Evolutionary conservation across 2,329 filamentous ascomycete genomes (phyloP).

Genomic region (Ophiostoma tasmaniense): DNA sequence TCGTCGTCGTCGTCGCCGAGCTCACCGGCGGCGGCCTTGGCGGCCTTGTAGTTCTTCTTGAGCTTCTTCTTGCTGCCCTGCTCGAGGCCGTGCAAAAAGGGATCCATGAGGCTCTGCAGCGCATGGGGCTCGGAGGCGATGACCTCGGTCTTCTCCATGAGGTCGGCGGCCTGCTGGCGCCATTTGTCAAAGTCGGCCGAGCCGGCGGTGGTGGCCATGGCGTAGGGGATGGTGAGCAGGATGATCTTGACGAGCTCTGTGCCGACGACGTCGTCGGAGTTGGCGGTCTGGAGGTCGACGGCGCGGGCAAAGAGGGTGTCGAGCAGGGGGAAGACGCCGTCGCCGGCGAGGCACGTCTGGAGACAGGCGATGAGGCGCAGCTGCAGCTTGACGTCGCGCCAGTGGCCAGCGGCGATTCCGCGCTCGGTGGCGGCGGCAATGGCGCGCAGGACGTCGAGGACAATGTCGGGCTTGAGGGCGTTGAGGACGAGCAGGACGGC

Average conservation of each 20-base stretch:
- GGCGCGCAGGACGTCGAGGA: slow-evolving; percentile 59
- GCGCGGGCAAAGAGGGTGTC: slow-evolving; percentile 86
- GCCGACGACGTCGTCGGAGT: slow-evolving; percentile 78
- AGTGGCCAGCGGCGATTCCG: slow-evolving; percentile 63
- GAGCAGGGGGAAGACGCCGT: slow-evolving; percentile 76
- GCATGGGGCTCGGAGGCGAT: slow-evolving; percentile 83
- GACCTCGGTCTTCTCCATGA: slow-evolving; percentile 91
- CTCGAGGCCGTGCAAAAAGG: slow-evolving; percentile 50
- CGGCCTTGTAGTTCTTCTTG: slow-evolving; percentile 9
- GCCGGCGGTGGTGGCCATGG: slow-evolving; percentile 64
- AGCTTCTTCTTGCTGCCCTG: slow-evolving; percentile 5
- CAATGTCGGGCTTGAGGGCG: slow-evolving; percentile 64
- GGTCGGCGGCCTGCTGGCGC: slow-evolving; percentile 62
- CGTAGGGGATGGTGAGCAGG: slow-evolving; percentile 84
- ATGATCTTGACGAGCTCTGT: slow-evolving; percentile 96
- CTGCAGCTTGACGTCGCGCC: slow-evolving; percentile 85
- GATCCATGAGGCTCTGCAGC: slow-evolving; percentile 77
- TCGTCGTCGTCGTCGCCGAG: slow-evolving; percentile 7
- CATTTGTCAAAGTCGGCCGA: slow-evolving; percentile 37
- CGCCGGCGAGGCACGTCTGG: slow-evolving; percentile 58
- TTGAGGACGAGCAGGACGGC: slow-evolving; percentile 76
- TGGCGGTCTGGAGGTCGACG: slow-evolving; percentile 87
- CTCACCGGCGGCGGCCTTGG: neutral
- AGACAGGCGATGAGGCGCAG: slow-evolving; percentile 84
- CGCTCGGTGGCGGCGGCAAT: slow-evolving; percentile 55